Evolutionary conservation across 2,329 filamentous ascomycete genomes (phyloP), one percentile per base, ranked within the genome.

Genomic region (Corniculantispora saksenae): DNA sequence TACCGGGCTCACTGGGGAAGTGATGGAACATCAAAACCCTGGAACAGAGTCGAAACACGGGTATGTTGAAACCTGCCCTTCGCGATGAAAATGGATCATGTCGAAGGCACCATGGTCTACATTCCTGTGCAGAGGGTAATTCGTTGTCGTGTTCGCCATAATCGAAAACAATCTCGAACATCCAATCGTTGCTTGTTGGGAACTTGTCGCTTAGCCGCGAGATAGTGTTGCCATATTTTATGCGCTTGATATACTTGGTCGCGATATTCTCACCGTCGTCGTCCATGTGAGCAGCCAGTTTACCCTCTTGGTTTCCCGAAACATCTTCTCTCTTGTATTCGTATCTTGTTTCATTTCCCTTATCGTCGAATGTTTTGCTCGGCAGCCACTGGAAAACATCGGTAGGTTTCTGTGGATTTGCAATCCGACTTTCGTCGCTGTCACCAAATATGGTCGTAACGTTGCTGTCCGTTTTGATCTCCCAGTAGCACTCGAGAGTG

Each of bases 1-100:
- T 29, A 0, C 9, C 40, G 27, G 61, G 64, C 55, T 74, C 65
- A 9, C 70, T 66, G 2, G 66, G 67, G 38, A 79, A 74, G 59
- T 73, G 71, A 65, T 78, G 76, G 58, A 77, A 78, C 70, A 77
- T 73, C 1, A 78, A 69, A 15, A 78, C 58, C 2, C 76, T 61
- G 6, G 57, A 61, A 59, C 75, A 78, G 1, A 75, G 70, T 0
- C 75, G 70, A 54, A 73, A 73, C 0, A 68, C 72, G 0, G 75
- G 67, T 1, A 77, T 51, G 57, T 78, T 75, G 62, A 78, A 78
- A 1, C 74, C 73, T 1, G 66, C 3, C 0, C 56, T 45, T 40
- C 65, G 70, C 1, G 53, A 40, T 1, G 76, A 78, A 61, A 77
- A 77, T 1, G 74, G 65, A 65, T 78, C 75, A 21, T 32, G 8